These are phyloP conservation scores for Boletellus emodensis DNA, from an alignment of 768 basidiomycete species.

Conservation along the genomic window DNA sequence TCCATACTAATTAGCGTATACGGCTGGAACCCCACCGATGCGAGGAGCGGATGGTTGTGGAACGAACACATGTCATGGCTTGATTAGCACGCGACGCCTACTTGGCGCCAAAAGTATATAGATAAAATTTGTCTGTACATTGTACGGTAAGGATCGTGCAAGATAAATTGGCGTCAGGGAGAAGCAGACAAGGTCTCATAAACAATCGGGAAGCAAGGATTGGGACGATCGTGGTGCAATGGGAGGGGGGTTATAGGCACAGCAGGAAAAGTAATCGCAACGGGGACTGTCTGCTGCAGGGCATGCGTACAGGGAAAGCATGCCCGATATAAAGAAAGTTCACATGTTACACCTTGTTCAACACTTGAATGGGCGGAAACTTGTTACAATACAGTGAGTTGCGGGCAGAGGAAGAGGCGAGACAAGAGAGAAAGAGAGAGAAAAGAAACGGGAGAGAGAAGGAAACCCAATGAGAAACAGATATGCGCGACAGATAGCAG, in stretches of 20 bases:
- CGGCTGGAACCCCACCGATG: slow-evolving; percentile 10
- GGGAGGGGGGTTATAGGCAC: slow-evolving; percentile 7
- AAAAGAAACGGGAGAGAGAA: slow-evolving; percentile 14
- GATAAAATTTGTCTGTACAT: slow-evolving; percentile 26
- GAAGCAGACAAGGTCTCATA: slow-evolving; percentile 10
- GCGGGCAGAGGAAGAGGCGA: slow-evolving; percentile 33
- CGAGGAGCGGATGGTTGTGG: slow-evolving; percentile 38
- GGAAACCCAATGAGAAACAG: slow-evolving; percentile 60
- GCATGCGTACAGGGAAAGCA: slow-evolving; percentile 13
- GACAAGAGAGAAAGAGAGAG: slow-evolving; percentile 7
- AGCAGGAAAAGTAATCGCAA: slow-evolving; percentile 11
- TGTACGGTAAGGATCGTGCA: slow-evolving; percentile 28
- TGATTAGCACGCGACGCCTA: slow-evolving; percentile 33
- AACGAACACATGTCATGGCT: slow-evolving; percentile 49
- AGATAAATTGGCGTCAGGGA: slow-evolving; percentile 18
- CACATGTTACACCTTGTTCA: slow-evolving; percentile 50
- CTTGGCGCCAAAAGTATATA: slow-evolving; percentile 19
- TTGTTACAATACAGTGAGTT: slow-evolving; percentile 86
- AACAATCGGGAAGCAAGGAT: slow-evolving; percentile 11
- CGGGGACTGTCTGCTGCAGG: slow-evolving; percentile 7
- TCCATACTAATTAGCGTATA: slow-evolving; percentile 14
- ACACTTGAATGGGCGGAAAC: slow-evolving; percentile 49
- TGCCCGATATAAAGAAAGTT: slow-evolving; percentile 41
- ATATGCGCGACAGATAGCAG: slow-evolving; percentile 82
- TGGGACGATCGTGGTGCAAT: slow-evolving; percentile 11